Percentiles rank a stretch among this genome's conserved stretches.
phyloP scores from a whole-genome alignment of 768 basidiomycete genomes.

The Lentinula boryana region DNA sequence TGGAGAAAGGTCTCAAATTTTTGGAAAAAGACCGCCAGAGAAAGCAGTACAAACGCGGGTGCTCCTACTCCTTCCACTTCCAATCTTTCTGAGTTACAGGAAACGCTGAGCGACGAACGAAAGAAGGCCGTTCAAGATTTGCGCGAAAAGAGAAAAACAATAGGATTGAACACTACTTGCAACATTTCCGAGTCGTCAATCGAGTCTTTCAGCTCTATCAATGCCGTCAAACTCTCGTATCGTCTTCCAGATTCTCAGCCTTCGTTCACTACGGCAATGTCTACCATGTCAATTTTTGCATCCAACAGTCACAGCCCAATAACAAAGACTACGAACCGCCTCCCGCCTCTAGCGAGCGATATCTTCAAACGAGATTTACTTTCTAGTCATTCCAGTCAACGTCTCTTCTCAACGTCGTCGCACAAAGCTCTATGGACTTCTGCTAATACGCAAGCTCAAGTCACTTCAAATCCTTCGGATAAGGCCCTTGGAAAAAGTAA shows the following conservation, averaged over 20 bases:
- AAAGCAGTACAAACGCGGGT: conserved; percentile 15
- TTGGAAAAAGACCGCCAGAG: conserved; percentile 38
- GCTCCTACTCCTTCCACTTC: conserved; percentile 34
- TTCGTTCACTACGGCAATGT: conserved; percentile 1
- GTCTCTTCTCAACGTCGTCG: conserved; percentile 4
- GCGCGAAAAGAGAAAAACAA: conserved; percentile 14
- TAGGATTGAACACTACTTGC: neutral
- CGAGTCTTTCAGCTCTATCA: neutral
- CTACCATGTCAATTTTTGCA: neutral
- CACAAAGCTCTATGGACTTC: neutral
- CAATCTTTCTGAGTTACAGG: conserved; percentile 29
- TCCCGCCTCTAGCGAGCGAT: conserved; percentile 11
- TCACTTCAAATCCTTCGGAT: neutral
- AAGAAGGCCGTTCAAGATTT: conserved; percentile 36
- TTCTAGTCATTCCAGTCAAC: conserved; percentile 12
- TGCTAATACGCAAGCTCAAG: neutral
- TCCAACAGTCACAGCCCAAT: neutral
- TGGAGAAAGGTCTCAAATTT: conserved; percentile 38
- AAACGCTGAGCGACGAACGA: conserved; percentile 25
- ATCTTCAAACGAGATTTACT: conserved; percentile 12
- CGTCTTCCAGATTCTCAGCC: conserved; percentile 3
- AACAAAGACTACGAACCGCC: neutral
- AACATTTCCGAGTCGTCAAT: neutral
- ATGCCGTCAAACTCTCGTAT: neutral
- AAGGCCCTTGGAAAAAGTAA: conserved; percentile 2